These are phyloP conservation scores for Neoboletus brunneissimus DNA, from an alignment of 768 basidiomycete species.

Conservation along the genomic window DNA sequence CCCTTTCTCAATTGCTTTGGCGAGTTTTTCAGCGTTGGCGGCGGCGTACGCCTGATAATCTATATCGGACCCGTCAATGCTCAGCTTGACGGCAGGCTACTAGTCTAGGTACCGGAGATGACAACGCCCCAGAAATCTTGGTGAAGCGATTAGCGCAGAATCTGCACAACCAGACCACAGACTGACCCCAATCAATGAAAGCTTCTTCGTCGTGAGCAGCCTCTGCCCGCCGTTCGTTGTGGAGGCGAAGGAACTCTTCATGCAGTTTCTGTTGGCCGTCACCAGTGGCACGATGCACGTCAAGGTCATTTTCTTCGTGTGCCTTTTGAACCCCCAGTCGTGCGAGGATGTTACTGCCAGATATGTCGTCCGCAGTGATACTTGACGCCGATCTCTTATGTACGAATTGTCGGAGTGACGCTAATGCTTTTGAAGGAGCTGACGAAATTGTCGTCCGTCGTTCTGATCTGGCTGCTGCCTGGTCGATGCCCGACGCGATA, in stretches of 20 bases:
- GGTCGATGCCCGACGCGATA: conserved; percentile 28
- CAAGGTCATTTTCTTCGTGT: conserved; percentile 38
- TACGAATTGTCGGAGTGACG: conserved; percentile 27
- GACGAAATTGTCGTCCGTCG: conserved; percentile 33
- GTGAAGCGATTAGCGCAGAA: conserved; percentile 6
- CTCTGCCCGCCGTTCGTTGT: conserved; percentile 50
- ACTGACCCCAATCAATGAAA: conserved; percentile 76
- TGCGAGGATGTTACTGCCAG: conserved; percentile 47
- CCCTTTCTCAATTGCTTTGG: conserved; percentile 86
- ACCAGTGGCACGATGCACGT: conserved; percentile 45
- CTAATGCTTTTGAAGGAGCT: conserved; percentile 16
- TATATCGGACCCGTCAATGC: conserved; percentile 25
- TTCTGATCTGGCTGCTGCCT: conserved; percentile 21
- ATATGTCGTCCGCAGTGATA: conserved; percentile 45
- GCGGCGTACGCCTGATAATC: conserved; percentile 91
- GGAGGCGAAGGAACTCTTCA: conserved; percentile 70
- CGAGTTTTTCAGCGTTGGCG: conserved; percentile 72
- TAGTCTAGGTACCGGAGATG: conserved; percentile 61
- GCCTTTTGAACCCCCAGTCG: conserved; percentile 48
- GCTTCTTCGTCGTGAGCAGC: conserved; percentile 38
- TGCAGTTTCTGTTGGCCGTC: conserved; percentile 72
- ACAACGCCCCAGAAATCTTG: conserved; percentile 95
- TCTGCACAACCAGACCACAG: neutral
- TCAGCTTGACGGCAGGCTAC: neutral
- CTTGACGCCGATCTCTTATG: conserved; percentile 68